Base-by-base conservation (phyloP, 2,329 filamentous ascomycete genomes). In the Tolypocladium pustulatum region DNA sequence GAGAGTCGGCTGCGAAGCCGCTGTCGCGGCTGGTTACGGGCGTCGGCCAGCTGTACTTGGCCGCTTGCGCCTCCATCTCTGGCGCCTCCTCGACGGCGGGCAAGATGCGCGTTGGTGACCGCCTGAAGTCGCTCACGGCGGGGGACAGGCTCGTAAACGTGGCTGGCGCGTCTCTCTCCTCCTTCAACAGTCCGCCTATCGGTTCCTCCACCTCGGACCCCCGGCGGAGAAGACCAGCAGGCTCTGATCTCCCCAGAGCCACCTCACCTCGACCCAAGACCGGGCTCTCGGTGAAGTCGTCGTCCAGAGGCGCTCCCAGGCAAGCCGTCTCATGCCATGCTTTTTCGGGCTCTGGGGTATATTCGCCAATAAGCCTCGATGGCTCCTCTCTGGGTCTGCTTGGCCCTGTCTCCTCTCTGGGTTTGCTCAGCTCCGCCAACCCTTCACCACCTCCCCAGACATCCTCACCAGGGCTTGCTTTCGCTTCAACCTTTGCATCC, bases 1-100 rank as follows among this genome's bases (percentile, higher is more conserved):
- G 75, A 2, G 80, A 78, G 53, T 75, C 78, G 6, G 75, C 68
- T 30, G 58, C 68, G 54, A 70, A 66, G 30, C 65, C 66, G 55
- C 66, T 71, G 58, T 71, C 69, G 49, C 68, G 71, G 72, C 71
- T 79, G 38, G 67, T 58, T 17, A 79, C 75, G 9, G 70, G 65
- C 37, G 66, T 68, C 2, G 64, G 63, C 56, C 62, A 61, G 61
- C 56, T 54, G 54, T 61, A 55, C 57, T 64, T 62, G 57, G 59
- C 57, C 56, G 62, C 61, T 55, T 67, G 74, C 59, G 73, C 71
- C 49, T 78, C 72, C 3, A 76, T 75, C 63, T 82, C 80, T 1
- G 73, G 72, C 10, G 73, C 71, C 64, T 85, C 81, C 63, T 75
- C 73, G 4, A 85, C 81, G 0, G 80, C 77, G 4, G 81, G 73